Conservation (phyloP, 306 rosid species). For the Purshia tridentata region DNA sequence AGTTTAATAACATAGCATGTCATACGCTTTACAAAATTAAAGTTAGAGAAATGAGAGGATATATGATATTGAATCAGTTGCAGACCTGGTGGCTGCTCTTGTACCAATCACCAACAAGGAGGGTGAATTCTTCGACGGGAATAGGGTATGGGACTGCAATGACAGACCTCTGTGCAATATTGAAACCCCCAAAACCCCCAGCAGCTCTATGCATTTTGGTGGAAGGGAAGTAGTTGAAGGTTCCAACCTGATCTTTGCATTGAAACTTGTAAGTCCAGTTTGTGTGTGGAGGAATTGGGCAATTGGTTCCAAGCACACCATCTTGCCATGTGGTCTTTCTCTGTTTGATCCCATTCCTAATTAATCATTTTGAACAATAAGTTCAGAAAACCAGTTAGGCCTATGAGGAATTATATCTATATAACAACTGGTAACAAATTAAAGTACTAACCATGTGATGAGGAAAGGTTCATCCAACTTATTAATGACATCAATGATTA, state of each 20-base stretch:
- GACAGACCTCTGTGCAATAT: slow-evolving; percentile 58
- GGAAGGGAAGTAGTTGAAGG: slow-evolving; percentile 70
- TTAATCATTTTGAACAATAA: slow-evolving; percentile 7
- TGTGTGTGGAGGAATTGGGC: slow-evolving; percentile 79
- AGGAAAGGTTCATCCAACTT: slow-evolving; percentile 77
- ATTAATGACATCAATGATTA: slow-evolving; percentile 61
- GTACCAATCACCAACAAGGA: slow-evolving; percentile 78
- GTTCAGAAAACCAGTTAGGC: neutral
- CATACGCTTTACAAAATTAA: neutral
- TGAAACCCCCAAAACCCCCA: slow-evolving; percentile 78
- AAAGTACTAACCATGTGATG: slow-evolving; percentile 65
- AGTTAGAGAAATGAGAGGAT: neutral
- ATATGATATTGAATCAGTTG: neutral
- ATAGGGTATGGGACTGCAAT: slow-evolving; percentile 63
- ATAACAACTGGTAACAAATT: neutral
- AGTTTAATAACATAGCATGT: neutral
- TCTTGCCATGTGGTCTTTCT: slow-evolving; percentile 82
- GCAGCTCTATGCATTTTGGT: slow-evolving; percentile 64
- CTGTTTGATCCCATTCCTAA: slow-evolving; percentile 77
- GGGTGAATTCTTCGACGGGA: slow-evolving; percentile 58
- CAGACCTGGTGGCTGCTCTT: slow-evolving; percentile 55
- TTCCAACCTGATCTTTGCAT: slow-evolving; percentile 80
- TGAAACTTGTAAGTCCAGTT: slow-evolving; percentile 89
- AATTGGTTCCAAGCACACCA: slow-evolving; percentile 84
- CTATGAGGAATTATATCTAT: neutral